Conservation (phyloP, 225 moss, liverwort and hornwort species). For the Straminergon stramineum region DNA sequence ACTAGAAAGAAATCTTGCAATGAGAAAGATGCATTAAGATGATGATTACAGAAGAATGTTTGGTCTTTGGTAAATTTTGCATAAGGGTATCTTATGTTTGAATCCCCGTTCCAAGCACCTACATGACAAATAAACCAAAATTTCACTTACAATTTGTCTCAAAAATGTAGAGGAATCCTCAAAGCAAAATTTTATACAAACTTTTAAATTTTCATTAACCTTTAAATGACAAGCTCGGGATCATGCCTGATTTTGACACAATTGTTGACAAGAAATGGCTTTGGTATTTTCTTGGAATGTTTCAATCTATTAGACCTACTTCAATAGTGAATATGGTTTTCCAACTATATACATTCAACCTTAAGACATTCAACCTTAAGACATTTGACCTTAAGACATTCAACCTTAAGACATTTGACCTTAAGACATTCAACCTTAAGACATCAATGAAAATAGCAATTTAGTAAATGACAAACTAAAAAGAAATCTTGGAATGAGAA, state of each 20-base stretch:
- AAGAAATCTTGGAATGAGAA: too few species aligned
- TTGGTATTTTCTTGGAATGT: background rate
- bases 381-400: too few species aligned
- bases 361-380: too few species aligned
- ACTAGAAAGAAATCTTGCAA: background rate
- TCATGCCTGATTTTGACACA: background rate
- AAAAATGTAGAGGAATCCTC: background rate
- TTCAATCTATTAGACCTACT: fast-evolving
- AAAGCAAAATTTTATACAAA: background rate
- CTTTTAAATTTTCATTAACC: fast-evolving
- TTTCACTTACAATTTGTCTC: background rate
- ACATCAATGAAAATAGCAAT: too few species aligned
- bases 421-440: too few species aligned
- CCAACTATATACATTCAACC: too few species aligned
- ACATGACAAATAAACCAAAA: fast-evolving
- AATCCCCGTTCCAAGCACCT: fast-evolving
- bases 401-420: too few species aligned
- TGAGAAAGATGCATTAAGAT: background rate
- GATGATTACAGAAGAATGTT: background rate
- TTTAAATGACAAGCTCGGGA: too few species aligned
- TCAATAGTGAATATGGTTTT: background rate
- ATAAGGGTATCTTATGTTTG: fast-evolving
- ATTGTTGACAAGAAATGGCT: background rate
- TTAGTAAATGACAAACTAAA: too few species aligned
- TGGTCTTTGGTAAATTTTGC: background rate